Conservation (phyloP, 2,329 filamentous ascomycete species). For the Metarhizium brunneum region DNA sequence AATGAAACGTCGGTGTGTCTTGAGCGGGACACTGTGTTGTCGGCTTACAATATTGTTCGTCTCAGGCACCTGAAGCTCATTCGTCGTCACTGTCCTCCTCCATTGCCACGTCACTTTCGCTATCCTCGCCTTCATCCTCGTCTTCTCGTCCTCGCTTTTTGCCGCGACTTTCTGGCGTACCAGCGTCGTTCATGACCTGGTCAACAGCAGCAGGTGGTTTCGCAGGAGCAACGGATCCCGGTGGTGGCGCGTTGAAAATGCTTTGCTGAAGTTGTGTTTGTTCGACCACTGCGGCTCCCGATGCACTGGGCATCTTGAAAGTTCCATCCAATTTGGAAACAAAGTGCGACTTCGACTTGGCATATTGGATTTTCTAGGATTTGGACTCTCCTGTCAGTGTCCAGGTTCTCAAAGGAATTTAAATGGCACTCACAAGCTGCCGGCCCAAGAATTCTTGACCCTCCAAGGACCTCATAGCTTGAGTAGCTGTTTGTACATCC, state of each 20-base stretch:
- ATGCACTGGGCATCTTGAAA: conserved; percentile 58
- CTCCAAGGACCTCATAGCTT: conserved; percentile 84
- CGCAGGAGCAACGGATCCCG: conserved; percentile 37
- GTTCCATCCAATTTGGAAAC: conserved; percentile 89
- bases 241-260: conserved; percentile 63
- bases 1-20: conserved; percentile 14
- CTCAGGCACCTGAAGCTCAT: conserved; percentile 18
- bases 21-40: not conserved
- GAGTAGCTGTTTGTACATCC: conserved; percentile 83
- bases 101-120: conserved; percentile 60
- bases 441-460: conserved; percentile 79
- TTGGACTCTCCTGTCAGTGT: not conserved
- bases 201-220: conserved; percentile 41
- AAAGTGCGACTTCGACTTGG: conserved; percentile 78
- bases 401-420: not conserved
- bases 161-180: conserved; percentile 46
- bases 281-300: conserved; percentile 45
- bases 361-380: conserved; percentile 79
- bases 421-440: conserved; percentile 57
- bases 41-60: not conserved
- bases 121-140: conserved; percentile 59
- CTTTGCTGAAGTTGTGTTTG: conserved; percentile 70
- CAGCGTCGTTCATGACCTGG: conserved; percentile 39
- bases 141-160: conserved; percentile 63
- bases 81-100: conserved; percentile 69